These are phyloP conservation scores for Trichoderma endophyticum DNA, from an alignment of 2,329 filamentous ascomycete genomes.

Conservation along the genomic window DNA sequence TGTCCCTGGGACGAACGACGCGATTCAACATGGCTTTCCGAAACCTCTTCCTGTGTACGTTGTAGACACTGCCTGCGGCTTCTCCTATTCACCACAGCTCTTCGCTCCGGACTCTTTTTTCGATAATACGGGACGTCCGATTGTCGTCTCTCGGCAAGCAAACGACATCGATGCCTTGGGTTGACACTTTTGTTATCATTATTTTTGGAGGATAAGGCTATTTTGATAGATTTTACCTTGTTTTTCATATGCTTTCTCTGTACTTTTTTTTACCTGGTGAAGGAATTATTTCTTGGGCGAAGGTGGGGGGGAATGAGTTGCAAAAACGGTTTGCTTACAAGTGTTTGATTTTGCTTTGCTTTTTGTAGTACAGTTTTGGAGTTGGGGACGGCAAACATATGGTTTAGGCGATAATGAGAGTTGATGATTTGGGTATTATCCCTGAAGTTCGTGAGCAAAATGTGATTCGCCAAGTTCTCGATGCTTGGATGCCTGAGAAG, in stretches of 20 bases:
- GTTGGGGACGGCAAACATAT: not conserved
- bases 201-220: not conserved
- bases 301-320: not conserved
- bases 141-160: not conserved
- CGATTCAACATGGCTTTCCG: not conserved
- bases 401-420: constrained; percentile 11
- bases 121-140: not conserved
- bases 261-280: not conserved
- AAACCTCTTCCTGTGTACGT: not conserved
- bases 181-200: not conserved
- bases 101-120: not conserved
- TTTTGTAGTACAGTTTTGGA: constrained; percentile 10
- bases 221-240: not conserved
- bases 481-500: not conserved
- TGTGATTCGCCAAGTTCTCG: not conserved
- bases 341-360: not conserved
- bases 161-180: not conserved
- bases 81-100: not conserved
- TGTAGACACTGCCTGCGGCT: not conserved
- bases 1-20: not conserved
- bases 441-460: not conserved
- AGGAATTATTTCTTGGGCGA: not conserved
- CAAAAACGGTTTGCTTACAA: constrained; percentile 6
- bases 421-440: not conserved
- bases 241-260: not conserved